A percentile compares a stretch with the other conserved stretches of the same genome.
Evolutionary conservation across 306 rosid species (phyloP).

Genomic region (Chamaecrista fasciculata): DNA sequence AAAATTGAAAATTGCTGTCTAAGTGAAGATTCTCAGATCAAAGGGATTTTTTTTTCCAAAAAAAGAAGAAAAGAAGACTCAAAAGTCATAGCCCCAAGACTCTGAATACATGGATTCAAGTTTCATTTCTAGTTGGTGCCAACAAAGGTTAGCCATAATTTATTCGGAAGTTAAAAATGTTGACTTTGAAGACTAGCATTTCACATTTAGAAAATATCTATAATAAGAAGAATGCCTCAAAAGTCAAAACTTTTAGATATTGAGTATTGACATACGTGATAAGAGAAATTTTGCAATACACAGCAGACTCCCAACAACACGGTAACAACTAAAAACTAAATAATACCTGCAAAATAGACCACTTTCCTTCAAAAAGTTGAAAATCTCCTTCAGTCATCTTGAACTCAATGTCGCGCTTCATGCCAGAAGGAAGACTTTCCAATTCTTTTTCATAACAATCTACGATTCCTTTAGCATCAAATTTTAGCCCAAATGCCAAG

Average conservation of each 20-base stretch:
- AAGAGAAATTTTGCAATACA: conserved; percentile 13
- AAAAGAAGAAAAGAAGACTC: neutral
- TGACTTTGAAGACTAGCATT: conserved; percentile 11
- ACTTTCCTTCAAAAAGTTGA: conserved; percentile 76
- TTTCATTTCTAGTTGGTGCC: conserved; percentile 7
- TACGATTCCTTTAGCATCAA: conserved; percentile 74
- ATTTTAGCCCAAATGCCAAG: conserved; percentile 82
- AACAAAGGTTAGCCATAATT: neutral
- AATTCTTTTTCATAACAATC: conserved; percentile 83
- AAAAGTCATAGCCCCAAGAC: neutral
- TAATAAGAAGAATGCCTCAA: neutral
- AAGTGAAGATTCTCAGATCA: neutral
- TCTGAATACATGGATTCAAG: conserved; percentile 13
- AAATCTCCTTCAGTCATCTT: conserved; percentile 92
- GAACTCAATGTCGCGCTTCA: conserved; percentile 77
- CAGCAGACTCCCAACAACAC: conserved; percentile 1
- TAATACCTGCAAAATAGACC: conserved; percentile 81
- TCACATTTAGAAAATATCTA: conserved; percentile 8
- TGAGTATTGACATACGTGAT: neutral
- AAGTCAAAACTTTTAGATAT: neutral
- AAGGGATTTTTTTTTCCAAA: neutral
- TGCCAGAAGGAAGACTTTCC: conserved; percentile 55
- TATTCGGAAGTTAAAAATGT: neutral
- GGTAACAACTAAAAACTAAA: conserved; percentile 25
- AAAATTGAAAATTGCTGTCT: conserved; percentile 16